Percentiles rank a stretch among this genome's conserved stretches.
These are phyloP conservation scores for Aurantiochytrium sp. DNA, from an alignment of 108 stramenopile genomes.

Conservation along the genomic window DNA sequence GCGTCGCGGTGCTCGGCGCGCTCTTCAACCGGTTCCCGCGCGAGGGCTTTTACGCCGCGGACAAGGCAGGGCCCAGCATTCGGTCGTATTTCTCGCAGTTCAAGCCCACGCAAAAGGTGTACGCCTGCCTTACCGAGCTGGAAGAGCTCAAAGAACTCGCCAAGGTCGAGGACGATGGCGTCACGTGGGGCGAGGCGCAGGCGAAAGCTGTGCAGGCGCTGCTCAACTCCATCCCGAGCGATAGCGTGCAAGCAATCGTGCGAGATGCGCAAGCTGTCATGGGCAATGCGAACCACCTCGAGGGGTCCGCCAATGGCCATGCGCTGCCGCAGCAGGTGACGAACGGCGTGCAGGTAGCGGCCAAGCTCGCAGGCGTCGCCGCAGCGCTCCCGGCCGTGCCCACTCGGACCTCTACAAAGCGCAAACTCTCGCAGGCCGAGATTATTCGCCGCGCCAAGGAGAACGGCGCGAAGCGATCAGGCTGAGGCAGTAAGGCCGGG, in stretches of 20 bases:
- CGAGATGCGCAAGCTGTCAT: background rate
- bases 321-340: no score
- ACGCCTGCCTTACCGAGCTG: background rate
- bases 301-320: background rate
- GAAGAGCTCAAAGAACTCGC: constrained; percentile 5
- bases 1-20: constrained; percentile 75
- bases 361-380: no score
- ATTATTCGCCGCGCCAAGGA: background rate
- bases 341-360: no score
- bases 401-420: background rate
- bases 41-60: constrained; percentile 77
- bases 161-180: background rate
- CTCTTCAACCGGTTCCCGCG: constrained; percentile 76
- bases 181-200: background rate
- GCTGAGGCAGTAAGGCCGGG: constrained; percentile 10
- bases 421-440: background rate
- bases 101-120: background rate
- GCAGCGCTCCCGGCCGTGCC: background rate
- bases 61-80: constrained; percentile 68
- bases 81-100: constrained; percentile 64
- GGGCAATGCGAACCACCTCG: background rate
- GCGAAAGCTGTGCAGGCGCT: background rate
- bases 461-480: background rate
- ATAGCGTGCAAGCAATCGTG: background rate
- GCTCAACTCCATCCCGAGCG: background rate